Base-by-base conservation (phyloP, 2,329 filamentous ascomycete genomes). In the Cladorrhinum sp. region DNA sequence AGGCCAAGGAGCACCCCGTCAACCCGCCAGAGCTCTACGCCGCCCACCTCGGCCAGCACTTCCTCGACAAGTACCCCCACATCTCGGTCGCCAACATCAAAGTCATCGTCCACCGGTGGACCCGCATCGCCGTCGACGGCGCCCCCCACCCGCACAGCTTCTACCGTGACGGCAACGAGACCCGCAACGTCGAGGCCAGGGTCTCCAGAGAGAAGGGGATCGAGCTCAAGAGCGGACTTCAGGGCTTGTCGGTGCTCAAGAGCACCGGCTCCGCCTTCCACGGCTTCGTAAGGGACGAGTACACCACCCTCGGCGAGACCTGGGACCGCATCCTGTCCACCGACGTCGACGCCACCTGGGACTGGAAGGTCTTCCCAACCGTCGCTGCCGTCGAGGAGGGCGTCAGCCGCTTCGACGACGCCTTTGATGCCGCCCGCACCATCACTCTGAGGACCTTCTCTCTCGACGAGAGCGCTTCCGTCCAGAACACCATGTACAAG, bases 401-500 rank as follows among this genome's bases (percentile, higher is more conserved):
- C 20, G 80, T 82, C 2, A 77, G 81, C 59, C 82, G 84, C 68
- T 99, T 98, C 73, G 88, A 97, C 73, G 77, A 80, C 64, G 91
- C 93, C 20, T 97, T 88, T 83, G 80, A 87, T 66, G 82, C 83
- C 58, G 92, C 92, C n/a, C 83, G 92, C 63, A 80, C 82, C 57
- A 95, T 96, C 73, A 97, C 93, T n/a, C 82, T 97, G 74, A 90
- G 90, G 78, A 90, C 87, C 0, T 99, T 99, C 71, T 94, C 95
- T 48, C 85, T 88, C 72, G 93, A 99, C 72, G 82, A 92, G 72
- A 96, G 91, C 70, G 91, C 95, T 52, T 96, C 91, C 70, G 95
- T 99, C 23, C 95, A 99, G 79, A 88, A 88, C 70, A 98, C 94
- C 63, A 98, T 99, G 95, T 99, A 97, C 81, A 96, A 97, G 81